Evolutionary conservation across 2,329 filamentous ascomycete genomes (phyloP).

Genomic region (Aotearoamyces nothofagi): DNA sequence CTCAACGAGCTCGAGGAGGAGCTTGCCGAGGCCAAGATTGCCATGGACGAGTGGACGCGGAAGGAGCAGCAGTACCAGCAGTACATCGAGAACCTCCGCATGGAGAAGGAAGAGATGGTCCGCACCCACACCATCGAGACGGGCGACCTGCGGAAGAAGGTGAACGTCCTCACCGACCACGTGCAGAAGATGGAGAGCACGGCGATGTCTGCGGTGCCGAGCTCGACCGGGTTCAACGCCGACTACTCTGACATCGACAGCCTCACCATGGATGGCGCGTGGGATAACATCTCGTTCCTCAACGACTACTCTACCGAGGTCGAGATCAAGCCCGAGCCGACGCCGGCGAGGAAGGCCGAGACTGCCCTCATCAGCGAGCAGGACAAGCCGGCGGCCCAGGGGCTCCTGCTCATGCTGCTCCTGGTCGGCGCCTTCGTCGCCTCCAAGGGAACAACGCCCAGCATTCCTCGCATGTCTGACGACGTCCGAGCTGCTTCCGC

Average conservation of each 20-base stretch:
- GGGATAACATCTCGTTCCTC: conserved; percentile 72
- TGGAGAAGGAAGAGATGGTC: conserved; percentile 88
- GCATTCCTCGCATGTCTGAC: conserved; percentile 64
- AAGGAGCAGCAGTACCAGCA: conserved; percentile 63
- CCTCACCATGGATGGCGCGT: conserved; percentile 65
- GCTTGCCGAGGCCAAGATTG: conserved; percentile 49
- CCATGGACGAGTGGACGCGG: conserved; percentile 54
- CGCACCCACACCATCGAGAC: conserved; percentile 80
- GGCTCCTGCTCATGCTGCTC: conserved; percentile 86
- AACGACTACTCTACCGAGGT: conserved; percentile 52
- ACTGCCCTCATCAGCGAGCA: conserved; percentile 28
- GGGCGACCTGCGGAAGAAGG: conserved; percentile 82
- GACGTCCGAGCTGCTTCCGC: conserved; percentile 68
- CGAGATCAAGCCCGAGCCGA: conserved; percentile 43
- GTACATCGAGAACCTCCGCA: conserved; percentile 59
- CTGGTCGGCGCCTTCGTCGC: conserved; percentile 93
- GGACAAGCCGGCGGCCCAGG: conserved; percentile 58
- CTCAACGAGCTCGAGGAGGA: conserved; percentile 71
- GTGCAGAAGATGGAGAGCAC: conserved; percentile 55
- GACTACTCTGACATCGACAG: conserved; percentile 73
- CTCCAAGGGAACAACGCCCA: conserved; percentile 62
- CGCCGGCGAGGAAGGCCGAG: conserved; percentile 38
- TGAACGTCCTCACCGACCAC: conserved; percentile 64
- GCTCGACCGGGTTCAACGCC: conserved; percentile 47
- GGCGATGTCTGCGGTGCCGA: conserved; percentile 33